These are phyloP conservation scores for Talaromyces albobiverticillius DNA, from an alignment of 2,329 filamentous ascomycete species.

Conservation along the genomic window DNA sequence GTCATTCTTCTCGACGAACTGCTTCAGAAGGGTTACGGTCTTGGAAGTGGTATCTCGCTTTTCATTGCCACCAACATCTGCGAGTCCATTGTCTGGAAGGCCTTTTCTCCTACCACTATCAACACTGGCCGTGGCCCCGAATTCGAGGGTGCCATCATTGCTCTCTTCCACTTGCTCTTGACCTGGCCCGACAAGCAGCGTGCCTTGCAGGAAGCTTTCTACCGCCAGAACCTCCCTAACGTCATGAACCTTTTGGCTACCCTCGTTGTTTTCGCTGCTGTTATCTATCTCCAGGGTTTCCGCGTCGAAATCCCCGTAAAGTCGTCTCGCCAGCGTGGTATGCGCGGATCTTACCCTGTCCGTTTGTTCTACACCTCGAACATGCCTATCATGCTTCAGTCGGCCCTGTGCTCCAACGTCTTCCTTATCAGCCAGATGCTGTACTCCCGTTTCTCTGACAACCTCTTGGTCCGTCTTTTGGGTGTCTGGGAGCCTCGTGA, in stretches of 20 bases:
- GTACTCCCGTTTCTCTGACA: slow-evolving; percentile 98
- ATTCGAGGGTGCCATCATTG: slow-evolving; percentile 97
- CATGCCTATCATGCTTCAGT: slow-evolving; percentile 99
- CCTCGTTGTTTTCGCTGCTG: slow-evolving; percentile 86
- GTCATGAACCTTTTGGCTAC: slow-evolving; percentile 98
- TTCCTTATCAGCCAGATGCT: slow-evolving; percentile 99
- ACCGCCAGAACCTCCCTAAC: slow-evolving; percentile 98
- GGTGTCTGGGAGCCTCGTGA: slow-evolving; percentile 98
- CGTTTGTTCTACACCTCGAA: slow-evolving; percentile 99
- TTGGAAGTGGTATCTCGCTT: slow-evolving; percentile 96
- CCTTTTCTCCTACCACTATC: slow-evolving; percentile 97
- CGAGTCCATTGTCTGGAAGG: slow-evolving; percentile 99
- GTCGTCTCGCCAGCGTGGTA: slow-evolving; percentile 97
- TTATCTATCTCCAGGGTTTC: slow-evolving; percentile 99
- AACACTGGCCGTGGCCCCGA: slow-evolving; percentile 99
- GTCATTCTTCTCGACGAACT: slow-evolving; percentile 99
- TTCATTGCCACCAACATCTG: slow-evolving; percentile 99
- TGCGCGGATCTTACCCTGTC: slow-evolving; percentile 95
- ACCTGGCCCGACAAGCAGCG: slow-evolving; percentile 99
- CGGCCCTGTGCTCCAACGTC: slow-evolving; percentile 95
- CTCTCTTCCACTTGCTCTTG: slow-evolving; percentile 94
- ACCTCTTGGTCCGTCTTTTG: slow-evolving; percentile 94
- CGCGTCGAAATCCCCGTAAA: slow-evolving; percentile 99
- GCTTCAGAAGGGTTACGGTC: slow-evolving; percentile 97
- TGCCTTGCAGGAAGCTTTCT: slow-evolving; percentile 97